These are phyloP conservation scores for Claviceps monticola DNA, from an alignment of 2,329 filamentous ascomycete genomes.

Conservation along the genomic window DNA sequence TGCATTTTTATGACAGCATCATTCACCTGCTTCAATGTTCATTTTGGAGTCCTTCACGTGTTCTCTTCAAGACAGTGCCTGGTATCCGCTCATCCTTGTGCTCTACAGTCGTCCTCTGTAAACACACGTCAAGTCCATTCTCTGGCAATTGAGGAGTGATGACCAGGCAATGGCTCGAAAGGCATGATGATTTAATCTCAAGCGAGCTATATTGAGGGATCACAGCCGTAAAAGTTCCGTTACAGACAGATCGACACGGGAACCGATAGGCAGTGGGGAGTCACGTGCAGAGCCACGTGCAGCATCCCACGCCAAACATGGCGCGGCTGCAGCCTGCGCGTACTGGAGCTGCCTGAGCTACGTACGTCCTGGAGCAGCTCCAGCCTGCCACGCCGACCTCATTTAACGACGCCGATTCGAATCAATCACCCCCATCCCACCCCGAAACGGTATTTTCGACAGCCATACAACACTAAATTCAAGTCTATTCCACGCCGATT, in stretches of 20 bases:
- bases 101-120: too few species aligned
- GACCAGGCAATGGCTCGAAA: too few species aligned
- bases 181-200: background rate
- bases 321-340: conserved; percentile 20
- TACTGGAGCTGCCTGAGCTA: conserved; percentile 31
- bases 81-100: too few species aligned
- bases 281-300: background rate
- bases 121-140: too few species aligned
- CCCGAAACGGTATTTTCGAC: background rate
- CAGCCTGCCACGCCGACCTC: conserved; percentile 17
- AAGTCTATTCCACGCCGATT: background rate
- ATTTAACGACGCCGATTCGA: conserved; percentile 12
- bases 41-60: too few species aligned
- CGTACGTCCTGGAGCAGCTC: conserved; percentile 19
- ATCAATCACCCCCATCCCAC: conserved; percentile 3
- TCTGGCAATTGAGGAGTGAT: too few species aligned
- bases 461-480: background rate
- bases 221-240: background rate
- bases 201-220: background rate
- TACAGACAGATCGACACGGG: background rate
- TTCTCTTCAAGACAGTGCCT: too few species aligned
- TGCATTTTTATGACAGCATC: too few species aligned
- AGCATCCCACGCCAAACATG: conserved; percentile 2
- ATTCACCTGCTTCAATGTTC: too few species aligned
- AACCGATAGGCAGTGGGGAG: background rate